These are phyloP conservation scores for Thinopyrum elongatum DNA, from an alignment of 176 grass and related monocot species.

Conservation along the genomic window DNA sequence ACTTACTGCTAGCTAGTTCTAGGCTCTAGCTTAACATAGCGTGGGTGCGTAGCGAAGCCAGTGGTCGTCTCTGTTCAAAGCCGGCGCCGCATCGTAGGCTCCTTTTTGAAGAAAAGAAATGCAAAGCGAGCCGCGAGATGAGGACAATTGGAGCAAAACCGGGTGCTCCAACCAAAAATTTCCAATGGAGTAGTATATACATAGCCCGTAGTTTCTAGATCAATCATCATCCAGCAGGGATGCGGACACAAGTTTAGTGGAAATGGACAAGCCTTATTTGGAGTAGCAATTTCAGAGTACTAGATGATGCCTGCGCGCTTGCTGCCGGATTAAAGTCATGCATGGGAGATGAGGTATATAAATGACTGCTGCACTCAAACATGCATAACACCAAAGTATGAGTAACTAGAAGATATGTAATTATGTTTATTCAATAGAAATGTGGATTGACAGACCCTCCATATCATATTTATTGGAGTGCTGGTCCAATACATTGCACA, in stretches of 20 bases:
- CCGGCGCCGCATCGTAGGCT: conserved; percentile 29
- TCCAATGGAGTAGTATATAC: not conserved
- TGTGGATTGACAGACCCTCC: too few relatives aligned
- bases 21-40: not conserved
- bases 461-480: too few relatives aligned
- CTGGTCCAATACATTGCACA: too few relatives aligned
- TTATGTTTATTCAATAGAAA: too few relatives aligned
- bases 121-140: conserved; percentile 13
- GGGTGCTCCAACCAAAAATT: conserved; percentile 11
- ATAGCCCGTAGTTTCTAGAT: conserved; percentile 20
- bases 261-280: too few relatives aligned
- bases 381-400: too few relatives aligned
- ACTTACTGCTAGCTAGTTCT: not conserved
- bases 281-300: too few relatives aligned
- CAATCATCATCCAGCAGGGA: conserved; percentile 26
- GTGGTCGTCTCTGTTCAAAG: conserved; percentile 31
- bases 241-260: not conserved
- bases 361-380: too few relatives aligned
- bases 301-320: too few relatives aligned
- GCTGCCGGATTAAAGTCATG: too few relatives aligned
- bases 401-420: too few relatives aligned
- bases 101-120: not conserved
- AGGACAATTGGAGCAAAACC: conserved; percentile 48
- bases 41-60: not conserved
- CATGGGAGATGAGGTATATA: too few relatives aligned